Base-by-base conservation (phyloP, 768 basidiomycete species). In the Leccinellum rugosiceps region DNA sequence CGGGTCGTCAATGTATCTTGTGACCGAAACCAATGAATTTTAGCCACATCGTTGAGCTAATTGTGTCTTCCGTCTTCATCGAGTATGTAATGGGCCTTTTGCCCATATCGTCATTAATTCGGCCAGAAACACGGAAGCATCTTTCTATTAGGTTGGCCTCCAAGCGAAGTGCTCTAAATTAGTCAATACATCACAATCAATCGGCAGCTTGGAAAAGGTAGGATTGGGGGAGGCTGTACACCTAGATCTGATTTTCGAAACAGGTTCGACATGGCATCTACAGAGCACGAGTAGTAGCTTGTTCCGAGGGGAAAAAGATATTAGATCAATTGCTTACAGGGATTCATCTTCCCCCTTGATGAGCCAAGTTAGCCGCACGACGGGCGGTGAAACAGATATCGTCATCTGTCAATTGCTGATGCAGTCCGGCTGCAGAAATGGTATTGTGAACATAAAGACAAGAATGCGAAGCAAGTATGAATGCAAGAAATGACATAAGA, bases 1-100 rank as follows among this genome's bases (percentile, higher is more conserved):
- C 1, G 78, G 6, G 80, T 21, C 92, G 84, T 85, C 8, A 28
- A 6, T 7, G 82, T 87, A 92, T 93, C 61, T 92, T 48, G 44
- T 10, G 25, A 17, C 34, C 28, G 31, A 47, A 53, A 34, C 28
- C 14, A 35, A 50, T 59, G 35, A 65, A 47, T 31, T 58, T 25
- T 45, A 21, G 46, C 43, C 15, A 19, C 50, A 58, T 17, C 21
- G 38, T 32, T 53, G 50, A 48, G 51, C 53, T 19, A 35, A 35
- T 43, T 19, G 19, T 17, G 1, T 35, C 34, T 17, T 35, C 34
- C 34, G 7, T 43, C 38, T 41, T 41, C 8, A 9, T 41, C n/a
- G 9, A 41, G 5, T 41, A 5, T 9, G 17, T 11, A 17, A 41
- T 17, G 32, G 32, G 25, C 25, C 25, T 25, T 25, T 25, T 25